Evolutionary conservation across 176 grass and related monocot genomes (phyloP), one percentile per base, ranked within the genome.

Genomic region (Oryza meyeriana): DNA sequence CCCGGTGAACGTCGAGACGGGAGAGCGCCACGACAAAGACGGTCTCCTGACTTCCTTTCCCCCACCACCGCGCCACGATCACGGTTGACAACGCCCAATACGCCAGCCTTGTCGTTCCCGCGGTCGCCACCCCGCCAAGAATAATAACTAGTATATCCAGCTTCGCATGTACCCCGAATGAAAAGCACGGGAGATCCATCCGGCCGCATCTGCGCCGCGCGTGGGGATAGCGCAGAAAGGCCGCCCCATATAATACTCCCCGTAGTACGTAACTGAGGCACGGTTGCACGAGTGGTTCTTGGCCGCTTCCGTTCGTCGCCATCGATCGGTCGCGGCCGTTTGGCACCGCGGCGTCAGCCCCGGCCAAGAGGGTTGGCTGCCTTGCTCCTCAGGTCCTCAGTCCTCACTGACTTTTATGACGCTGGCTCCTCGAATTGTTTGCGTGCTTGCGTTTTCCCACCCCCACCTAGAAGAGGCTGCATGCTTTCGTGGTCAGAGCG

Each of bases 41-140:
- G 20, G 50, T 57, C 18, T n/a, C 50, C 50, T 57, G 32, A 4
- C n/a, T 18, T 39, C 5, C 5, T 4, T 25, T 48, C 48, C 30
- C 42, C 77, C 14, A 20, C 17, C n/a, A n/a, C n/a, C n/a, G n/a
- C 6, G 2, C 50, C 50, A 57, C 17, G 50, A 9, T 4, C 12
- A 25, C 77, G 78, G 78, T 80, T 80, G 64, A 69, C 78, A 69
- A 67, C 40, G 38, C n/a, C 65, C 78, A 1, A 58, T 80, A 69
- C 65, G 65, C 78, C 78, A 80, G 28, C 22, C 32, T 58, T 80
- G 78, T 69, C 45, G n/a, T 39, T 35, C 12, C 13, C 64, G 12
- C 31, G 78, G 45, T 67, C 40, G 77, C 63, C 41, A 26, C 29
- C 20, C 45, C 12, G 7, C 2, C 72, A 5, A 2, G 50, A 57